Base-by-base conservation (phyloP, 108 stramenopile species). In the Cyclotella sp. region DNA sequence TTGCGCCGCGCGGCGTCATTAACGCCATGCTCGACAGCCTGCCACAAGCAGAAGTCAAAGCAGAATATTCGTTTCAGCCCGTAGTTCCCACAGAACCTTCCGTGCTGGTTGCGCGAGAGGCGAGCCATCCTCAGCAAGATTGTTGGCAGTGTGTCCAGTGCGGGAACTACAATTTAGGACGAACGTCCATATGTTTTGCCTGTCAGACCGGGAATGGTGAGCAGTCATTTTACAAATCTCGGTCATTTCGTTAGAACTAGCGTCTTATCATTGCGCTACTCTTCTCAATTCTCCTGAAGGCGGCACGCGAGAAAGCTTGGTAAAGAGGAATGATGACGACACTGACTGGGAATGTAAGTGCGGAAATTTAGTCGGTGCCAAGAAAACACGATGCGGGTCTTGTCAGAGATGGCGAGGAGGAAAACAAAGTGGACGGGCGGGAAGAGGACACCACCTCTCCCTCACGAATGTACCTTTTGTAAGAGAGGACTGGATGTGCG, bases 401-500 rank as follows among this genome's bases (percentile, higher is more conserved):
- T 66, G 64, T 27, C 43, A 66, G 24, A 47, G 42, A 21, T 66
- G 45, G 45, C 43, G 42, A 26, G 64, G 45, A 45, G 43, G 45
- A 19, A 66, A 66, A 66, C 39, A 9, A 45, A 66, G 22, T 18
- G 11, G 15, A 4, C 34, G 29, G 14, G 41, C 14, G 11, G 41
- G 41, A 19, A 43, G 3, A 26, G 39, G 39, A 21, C 28, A 30
- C 27, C 19, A 44, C 12, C 29, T 39, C 5, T n/a, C 51, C 10
- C 0, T 6, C 24, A 46, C 10, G 30, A 16, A 45, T 24, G 28
- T 1, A 45, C 28, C 47, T 14, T 2, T 39, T 29, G 16, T 9
- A 9, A 22, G 34, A 24, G 57, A 61, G 30, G 54, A 39, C 13
- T 72, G 70, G 70, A 4, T 12, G 40, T 72, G 70, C 34, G 70